Evolutionary conservation across 2,329 filamentous ascomycete genomes (phyloP), one percentile per base, ranked within the genome.

Genomic region (Aspergillus sp.): DNA sequence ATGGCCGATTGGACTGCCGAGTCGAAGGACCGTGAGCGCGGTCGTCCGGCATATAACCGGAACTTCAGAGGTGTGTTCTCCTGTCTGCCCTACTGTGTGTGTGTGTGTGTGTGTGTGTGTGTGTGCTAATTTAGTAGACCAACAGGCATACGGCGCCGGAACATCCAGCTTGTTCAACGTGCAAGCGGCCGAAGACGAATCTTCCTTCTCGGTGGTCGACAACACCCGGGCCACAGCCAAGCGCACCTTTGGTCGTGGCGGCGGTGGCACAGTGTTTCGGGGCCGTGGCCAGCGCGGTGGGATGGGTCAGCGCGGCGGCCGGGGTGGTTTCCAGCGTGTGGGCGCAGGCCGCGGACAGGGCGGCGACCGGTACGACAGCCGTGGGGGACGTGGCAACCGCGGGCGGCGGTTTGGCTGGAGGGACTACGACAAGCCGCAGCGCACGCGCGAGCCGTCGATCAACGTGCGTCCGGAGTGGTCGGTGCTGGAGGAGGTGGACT

Each of bases 1-100:
- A 97, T 98, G 90, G 93, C 93, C 51, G 93, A 98, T 77, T 98
- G 93, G 93, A 94, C 90, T 12, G 66, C 82, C 42, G 93, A 96
- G 66, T 83, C 86, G 68, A 96, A 96, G 73, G 80, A 82, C 57
- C 63, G 67, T 58, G 75, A 78, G 51, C 77, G 89, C 62, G 85
- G 88, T 52, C 78, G 91, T 66, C 83, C 86, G 69, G 87, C 93
- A 66, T 97, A 94, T 71, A 89, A 91, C 71, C 80, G 91, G 59
- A 93, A 90, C 71, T 96, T 86, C 73, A 84, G 93, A 81, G 90
- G 90, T 94, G 70, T 52, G 67, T 58, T 26, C 29, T 41, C n/a
- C 8, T 12, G 7, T 26, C 7, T 12, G 4, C 35, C 12, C 10
- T n/a, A 19, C 12, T n/a, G 2, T 12, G 40, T 4, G 19, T 40